Conservation (phyloP, 225 moss, liverwort and hornwort species). For the Pseudisothecium myosuroides region DNA sequence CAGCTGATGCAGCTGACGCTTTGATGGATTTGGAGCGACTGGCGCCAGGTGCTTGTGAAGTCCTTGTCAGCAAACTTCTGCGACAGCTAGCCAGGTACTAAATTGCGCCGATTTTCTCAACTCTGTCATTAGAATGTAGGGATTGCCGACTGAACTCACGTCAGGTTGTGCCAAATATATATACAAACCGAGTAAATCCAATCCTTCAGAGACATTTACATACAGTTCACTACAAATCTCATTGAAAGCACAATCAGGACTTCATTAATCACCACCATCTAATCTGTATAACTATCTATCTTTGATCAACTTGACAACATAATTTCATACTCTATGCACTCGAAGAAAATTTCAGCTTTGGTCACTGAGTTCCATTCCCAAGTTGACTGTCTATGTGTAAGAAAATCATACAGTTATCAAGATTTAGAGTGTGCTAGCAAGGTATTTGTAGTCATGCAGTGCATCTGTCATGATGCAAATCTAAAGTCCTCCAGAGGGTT, state of each 20-base stretch:
- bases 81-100: slow-evolving; percentile 77
- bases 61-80: slow-evolving; percentile 82
- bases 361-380: background rate
- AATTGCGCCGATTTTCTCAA: background rate
- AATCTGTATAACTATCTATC: background rate
- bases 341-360: background rate
- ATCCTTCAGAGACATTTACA: background rate
- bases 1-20: slow-evolving; percentile 95
- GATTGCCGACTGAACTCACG: background rate
- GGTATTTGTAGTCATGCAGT: background rate
- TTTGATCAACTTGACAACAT: background rate
- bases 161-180: background rate
- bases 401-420: too few species aligned
- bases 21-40: slow-evolving; percentile 98
- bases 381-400: background rate
- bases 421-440: background rate
- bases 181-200: background rate
- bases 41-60: slow-evolving; percentile 98
- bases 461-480: background rate
- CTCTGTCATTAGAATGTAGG: background rate
- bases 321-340: background rate
- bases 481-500: background rate
- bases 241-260: background rate
- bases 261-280: background rate
- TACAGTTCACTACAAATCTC: background rate